Evolutionary conservation across 2,329 filamentous ascomycete species (phyloP).

Genomic region (Aspergillus sp.): DNA sequence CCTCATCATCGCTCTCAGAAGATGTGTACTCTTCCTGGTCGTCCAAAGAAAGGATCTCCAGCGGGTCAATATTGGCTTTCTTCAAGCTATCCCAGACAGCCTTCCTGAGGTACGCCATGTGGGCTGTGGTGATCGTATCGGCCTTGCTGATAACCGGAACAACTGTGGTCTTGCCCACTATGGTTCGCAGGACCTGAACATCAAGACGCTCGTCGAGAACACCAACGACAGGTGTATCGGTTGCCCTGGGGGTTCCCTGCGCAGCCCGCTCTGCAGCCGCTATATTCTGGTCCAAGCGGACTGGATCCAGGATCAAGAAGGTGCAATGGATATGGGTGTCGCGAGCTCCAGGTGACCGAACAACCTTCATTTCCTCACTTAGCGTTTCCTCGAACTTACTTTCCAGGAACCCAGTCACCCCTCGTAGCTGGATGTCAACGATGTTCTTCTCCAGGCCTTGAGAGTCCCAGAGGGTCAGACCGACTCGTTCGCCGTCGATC

Average conservation of each 20-base stretch:
- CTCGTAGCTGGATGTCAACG: constrained; percentile 88
- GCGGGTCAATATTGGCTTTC: constrained; percentile 79
- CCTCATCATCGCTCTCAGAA: constrained; percentile 50
- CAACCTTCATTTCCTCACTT: constrained; percentile 94
- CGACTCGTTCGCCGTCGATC: constrained; percentile 86
- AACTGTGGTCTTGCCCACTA: constrained; percentile 92
- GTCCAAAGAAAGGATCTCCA: constrained; percentile 82
- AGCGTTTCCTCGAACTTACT: constrained; percentile 99
- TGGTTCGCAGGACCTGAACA: constrained; percentile 80
- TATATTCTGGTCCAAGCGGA: constrained; percentile 80
- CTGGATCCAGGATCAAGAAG: constrained; percentile 87
- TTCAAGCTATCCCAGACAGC: constrained; percentile 87
- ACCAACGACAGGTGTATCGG: constrained; percentile 54
- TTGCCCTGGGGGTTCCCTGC: constrained; percentile 54
- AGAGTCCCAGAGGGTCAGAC: constrained; percentile 94
- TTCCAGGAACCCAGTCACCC: constrained; percentile 90
- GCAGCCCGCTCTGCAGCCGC: constrained; percentile 62
- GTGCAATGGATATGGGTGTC: constrained; percentile 98
- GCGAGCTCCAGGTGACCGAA: constrained; percentile 86
- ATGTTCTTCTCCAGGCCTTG: constrained; percentile 92
- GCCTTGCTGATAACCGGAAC: constrained; percentile 96
- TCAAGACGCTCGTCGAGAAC: constrained; percentile 86
- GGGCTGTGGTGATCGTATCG: constrained; percentile 90
- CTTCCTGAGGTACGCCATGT: constrained; percentile 91
- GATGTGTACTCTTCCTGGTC: constrained; percentile 67